Percentiles rank a stretch among this genome's conserved stretches.
These are phyloP conservation scores for Edaphochlamys debaryana DNA, from an alignment of 139 green algal species.

Conservation along the genomic window DNA sequence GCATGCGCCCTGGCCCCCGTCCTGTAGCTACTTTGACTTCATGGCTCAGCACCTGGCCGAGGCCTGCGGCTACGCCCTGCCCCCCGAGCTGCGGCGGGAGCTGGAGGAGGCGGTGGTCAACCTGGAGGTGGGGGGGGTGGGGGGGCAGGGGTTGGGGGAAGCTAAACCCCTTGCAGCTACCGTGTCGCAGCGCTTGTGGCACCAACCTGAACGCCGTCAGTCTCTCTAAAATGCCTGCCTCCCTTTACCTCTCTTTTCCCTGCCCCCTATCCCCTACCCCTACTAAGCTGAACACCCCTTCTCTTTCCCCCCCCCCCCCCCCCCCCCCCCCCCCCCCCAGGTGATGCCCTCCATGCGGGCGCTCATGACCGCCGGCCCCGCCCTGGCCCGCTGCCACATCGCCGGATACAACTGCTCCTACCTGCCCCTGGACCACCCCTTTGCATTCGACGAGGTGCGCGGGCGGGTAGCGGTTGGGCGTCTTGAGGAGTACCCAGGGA, in stretches of 20 bases:
- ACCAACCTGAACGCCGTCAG: no score
- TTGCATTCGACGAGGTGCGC: conserved; percentile 55
- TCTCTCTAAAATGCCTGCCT: no score
- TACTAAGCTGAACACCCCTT: not conserved
- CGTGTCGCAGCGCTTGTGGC: no score
- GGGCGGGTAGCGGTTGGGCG: no score
- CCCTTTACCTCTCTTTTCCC: not conserved
- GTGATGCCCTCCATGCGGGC: conserved; percentile 59
- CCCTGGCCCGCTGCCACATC: conserved; percentile 53
- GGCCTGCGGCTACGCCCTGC: conserved; percentile 40
- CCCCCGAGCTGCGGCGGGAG: conserved; percentile 28
- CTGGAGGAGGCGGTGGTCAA: conserved; percentile 44
- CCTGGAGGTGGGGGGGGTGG: conserved; percentile 40
- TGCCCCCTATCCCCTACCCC: not conserved
- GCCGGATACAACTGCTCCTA: conserved; percentile 87
- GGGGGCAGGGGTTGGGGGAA: not conserved
- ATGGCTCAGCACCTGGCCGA: conserved; percentile 45
- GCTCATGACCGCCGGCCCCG: conserved; percentile 58
- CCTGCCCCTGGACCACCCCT: conserved; percentile 79
- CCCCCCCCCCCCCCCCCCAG: conserved; percentile 17
- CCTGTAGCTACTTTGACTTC: conserved; percentile 58
- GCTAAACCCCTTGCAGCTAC: no score
- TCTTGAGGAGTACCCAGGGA: no score
- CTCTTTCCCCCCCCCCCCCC: not conserved
- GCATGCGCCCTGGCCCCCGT: not conserved